Evolutionary conservation across 1,284 basidiomycete genomes (phyloP).

Genomic region (Nidula niveotomentosa): DNA sequence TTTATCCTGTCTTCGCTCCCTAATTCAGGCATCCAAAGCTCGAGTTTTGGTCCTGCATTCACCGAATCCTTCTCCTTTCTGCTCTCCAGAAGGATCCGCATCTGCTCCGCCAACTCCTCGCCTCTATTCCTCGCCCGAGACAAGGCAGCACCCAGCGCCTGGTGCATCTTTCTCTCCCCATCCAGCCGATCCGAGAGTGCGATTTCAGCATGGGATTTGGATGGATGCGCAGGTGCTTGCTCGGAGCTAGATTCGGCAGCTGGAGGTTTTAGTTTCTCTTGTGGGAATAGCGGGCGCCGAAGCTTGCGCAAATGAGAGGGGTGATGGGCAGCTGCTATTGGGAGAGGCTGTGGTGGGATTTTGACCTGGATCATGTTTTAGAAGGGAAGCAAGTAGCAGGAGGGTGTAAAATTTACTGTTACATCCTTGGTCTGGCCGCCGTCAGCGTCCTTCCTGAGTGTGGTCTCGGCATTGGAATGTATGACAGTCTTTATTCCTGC

Average conservation of each 20-base stretch:
- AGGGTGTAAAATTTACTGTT: no score
- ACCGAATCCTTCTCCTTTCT: neutral
- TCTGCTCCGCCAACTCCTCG: slow-evolving; percentile 9
- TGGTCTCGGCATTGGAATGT: no score
- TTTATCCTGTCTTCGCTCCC: neutral
- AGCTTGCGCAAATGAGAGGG: slow-evolving; percentile 32
- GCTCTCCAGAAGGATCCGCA: neutral
- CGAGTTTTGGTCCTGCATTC: neutral
- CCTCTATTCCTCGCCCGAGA: slow-evolving; percentile 10
- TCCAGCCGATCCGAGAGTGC: slow-evolving; percentile 16
- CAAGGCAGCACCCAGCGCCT: slow-evolving; percentile 18
- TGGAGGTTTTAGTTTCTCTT: neutral
- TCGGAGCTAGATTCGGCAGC: no score
- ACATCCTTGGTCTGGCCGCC: no score
- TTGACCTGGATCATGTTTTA: no score
- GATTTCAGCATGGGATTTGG: slow-evolving; percentile 13
- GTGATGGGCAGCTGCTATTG: slow-evolving; percentile 49
- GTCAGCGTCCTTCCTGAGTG: no score
- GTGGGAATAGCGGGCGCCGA: slow-evolving; percentile 21
- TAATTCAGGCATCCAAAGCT: neutral
- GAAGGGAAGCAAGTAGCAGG: no score
- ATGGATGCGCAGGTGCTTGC: neutral
- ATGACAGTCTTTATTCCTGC: slow-evolving; percentile 19
- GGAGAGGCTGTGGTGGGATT: slow-evolving; percentile 9
- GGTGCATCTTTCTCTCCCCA: slow-evolving; percentile 16